Percentiles rank a stretch among this genome's conserved stretches.
These are phyloP conservation scores for Sanghuangporus baumii DNA, from an alignment of 1,284 basidiomycete species.

Conservation along the genomic window DNA sequence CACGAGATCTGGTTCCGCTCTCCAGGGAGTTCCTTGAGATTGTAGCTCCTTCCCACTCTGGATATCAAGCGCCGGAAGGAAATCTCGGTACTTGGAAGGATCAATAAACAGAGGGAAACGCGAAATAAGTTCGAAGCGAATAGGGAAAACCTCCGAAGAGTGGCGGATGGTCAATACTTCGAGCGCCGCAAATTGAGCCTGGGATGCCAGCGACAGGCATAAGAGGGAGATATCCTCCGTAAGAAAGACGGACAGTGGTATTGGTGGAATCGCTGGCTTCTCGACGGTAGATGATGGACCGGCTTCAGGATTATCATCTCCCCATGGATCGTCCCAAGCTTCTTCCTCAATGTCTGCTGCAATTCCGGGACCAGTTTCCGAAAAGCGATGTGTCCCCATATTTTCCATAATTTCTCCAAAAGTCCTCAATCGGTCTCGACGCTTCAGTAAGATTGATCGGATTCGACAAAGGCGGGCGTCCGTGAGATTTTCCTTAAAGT, in stretches of 20 bases:
- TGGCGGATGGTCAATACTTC: conserved; percentile 56
- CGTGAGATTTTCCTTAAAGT: conserved; percentile 46
- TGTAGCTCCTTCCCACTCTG: conserved; percentile 39
- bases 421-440: conserved; percentile 63
- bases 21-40: conserved; percentile 35
- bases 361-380: conserved; percentile 19
- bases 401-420: conserved; percentile 52
- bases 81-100: conserved; percentile 52
- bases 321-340: conserved; percentile 82
- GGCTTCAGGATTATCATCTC: conserved; percentile 29
- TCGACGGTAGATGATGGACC: conserved; percentile 18
- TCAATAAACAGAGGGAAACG: conserved; percentile 68
- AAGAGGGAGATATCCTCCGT: conserved; percentile 48
- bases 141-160: conserved; percentile 53
- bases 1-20: conserved; percentile 49
- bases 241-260: conserved; percentile 64
- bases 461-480: conserved; percentile 62
- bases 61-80: conserved; percentile 62
- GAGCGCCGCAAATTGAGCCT: conserved; percentile 53
- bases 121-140: conserved; percentile 64
- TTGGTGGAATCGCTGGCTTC: conserved; percentile 24
- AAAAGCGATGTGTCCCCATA: conserved; percentile 26
- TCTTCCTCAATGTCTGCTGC: conserved; percentile 37
- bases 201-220: conserved; percentile 62
- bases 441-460: conserved; percentile 53